Conservation (phyloP, 2,329 filamentous ascomycete genomes). For the Pseudogymnoascus sp. region DNA sequence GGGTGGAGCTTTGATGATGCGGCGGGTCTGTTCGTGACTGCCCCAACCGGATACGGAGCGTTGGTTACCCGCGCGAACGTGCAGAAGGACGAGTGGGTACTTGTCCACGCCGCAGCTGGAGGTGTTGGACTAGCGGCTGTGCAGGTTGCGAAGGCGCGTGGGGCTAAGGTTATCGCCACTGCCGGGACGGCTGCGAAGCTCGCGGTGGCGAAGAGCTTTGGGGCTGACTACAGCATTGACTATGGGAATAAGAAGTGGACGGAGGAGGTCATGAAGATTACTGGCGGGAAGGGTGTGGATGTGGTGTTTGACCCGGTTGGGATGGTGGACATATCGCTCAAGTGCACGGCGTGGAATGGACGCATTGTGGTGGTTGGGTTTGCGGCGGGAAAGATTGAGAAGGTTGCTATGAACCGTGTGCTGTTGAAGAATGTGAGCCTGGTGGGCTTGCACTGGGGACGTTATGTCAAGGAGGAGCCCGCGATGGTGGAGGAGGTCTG, state of each 20-base stretch:
- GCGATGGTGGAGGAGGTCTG: constrained; percentile 66
- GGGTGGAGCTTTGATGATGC: constrained; percentile 81
- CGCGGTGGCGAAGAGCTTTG: constrained; percentile 68
- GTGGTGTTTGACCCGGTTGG: constrained; percentile 95
- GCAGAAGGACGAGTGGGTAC: constrained; percentile 73
- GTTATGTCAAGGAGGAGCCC: constrained; percentile 66
- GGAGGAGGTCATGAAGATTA: constrained; percentile 67
- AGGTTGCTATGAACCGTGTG: constrained; percentile 86
- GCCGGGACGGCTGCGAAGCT: constrained; percentile 75
- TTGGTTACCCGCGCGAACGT: constrained; percentile 71
- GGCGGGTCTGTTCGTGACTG: constrained; percentile 84
- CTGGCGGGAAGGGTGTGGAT: constrained; percentile 63
- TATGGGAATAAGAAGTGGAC: constrained; percentile 61
- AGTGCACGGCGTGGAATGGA: constrained; percentile 91
- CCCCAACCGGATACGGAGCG: constrained; percentile 80
- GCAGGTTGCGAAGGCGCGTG: constrained; percentile 86
- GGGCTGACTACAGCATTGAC: constrained; percentile 75
- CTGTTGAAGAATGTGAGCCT: constrained; percentile 88
- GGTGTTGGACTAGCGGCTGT: constrained; percentile 88
- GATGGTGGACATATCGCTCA: constrained; percentile 76
- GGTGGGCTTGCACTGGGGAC: constrained; percentile 87
- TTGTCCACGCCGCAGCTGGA: constrained; percentile 87
- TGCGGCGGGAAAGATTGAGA: constrained; percentile 78
- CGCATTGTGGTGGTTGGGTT: constrained; percentile 84
- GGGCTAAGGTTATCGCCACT: constrained; percentile 88